Conservation (phyloP, 2,329 filamentous ascomycete species). For the Fusarium sp. region DNA sequence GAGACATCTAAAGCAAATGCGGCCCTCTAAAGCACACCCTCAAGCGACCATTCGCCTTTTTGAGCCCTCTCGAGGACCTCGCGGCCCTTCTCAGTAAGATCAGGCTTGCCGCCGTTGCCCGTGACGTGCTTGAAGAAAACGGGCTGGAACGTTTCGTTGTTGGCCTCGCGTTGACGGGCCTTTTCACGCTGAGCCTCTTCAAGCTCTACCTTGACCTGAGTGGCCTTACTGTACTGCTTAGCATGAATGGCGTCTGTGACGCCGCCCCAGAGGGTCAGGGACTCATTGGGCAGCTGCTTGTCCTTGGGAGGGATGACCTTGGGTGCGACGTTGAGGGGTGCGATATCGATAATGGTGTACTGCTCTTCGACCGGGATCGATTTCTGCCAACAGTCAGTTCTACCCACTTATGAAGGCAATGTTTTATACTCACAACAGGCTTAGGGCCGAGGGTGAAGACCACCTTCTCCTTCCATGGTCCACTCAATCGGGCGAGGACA, state of each 20-base stretch:
- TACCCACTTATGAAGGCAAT: not conserved
- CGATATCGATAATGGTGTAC: constrained; percentile 84
- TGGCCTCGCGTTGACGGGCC: constrained; percentile 79
- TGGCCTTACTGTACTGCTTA: constrained; percentile 87
- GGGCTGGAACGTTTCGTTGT: constrained; percentile 78
- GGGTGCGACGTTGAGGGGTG: constrained; percentile 79
- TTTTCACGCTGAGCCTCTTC: constrained; percentile 90
- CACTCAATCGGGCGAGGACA: constrained; percentile 81
- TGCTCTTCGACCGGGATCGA: constrained; percentile 65
- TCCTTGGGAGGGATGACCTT: constrained; percentile 83
- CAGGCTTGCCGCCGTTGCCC: constrained; percentile 64
- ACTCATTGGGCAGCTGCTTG: constrained; percentile 87
- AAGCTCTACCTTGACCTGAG: constrained; percentile 85
- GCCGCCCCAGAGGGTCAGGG: constrained; percentile 83
- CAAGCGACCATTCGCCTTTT: constrained; percentile 61
- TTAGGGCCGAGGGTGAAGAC: constrained; percentile 68
- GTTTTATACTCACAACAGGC: constrained; percentile 63
- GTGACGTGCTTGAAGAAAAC: constrained; percentile 79
- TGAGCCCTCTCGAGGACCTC: constrained; percentile 62
- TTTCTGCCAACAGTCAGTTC: constrained; percentile 45
- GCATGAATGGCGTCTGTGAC: constrained; percentile 86
- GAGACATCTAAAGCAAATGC: not conserved
- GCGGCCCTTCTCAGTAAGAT: constrained; percentile 63
- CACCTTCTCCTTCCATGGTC: constrained; percentile 82
- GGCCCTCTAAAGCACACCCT: constrained; percentile 49